Conservation (phyloP, 495 filamentous ascomycete species). For the Penicillium roqueforti region DNA sequence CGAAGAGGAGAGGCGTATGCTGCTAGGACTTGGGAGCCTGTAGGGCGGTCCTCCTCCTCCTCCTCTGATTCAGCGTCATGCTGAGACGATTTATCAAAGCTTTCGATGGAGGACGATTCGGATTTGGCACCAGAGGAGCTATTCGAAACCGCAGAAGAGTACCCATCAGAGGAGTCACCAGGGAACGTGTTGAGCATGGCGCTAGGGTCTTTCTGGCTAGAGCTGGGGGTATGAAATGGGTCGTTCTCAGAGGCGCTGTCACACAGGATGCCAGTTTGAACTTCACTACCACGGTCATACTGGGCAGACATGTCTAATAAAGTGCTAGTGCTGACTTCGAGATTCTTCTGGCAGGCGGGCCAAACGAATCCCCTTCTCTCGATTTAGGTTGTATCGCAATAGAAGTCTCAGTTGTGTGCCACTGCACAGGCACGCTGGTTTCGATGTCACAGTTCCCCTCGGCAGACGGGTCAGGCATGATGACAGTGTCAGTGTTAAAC, state of each 20-base stretch:
- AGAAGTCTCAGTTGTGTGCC: background rate
- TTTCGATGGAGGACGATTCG: background rate
- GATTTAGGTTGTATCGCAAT: background rate
- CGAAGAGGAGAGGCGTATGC: background rate
- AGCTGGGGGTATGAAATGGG: background rate
- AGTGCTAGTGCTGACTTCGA: background rate
- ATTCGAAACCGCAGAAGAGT: background rate
- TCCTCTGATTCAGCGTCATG: background rate
- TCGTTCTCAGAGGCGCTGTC: background rate
- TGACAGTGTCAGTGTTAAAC: background rate
- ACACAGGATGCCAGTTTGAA: background rate
- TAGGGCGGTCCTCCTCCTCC: background rate
- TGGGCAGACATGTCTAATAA: background rate
- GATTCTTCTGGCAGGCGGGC: background rate
- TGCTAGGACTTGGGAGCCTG: background rate
- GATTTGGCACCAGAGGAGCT: background rate
- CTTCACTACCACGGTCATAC: background rate
- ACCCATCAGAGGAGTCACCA: background rate
- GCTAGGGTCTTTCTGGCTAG: background rate
- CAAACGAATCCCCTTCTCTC: too few species aligned
- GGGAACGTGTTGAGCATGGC: background rate
- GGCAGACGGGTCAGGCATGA: background rate
- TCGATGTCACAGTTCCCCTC: background rate
- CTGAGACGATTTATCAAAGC: background rate
- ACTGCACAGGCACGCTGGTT: background rate